phyloP scores from a whole-genome alignment of 495 filamentous ascomycete species.

The Hyphodiscus hymeniophilus region DNA sequence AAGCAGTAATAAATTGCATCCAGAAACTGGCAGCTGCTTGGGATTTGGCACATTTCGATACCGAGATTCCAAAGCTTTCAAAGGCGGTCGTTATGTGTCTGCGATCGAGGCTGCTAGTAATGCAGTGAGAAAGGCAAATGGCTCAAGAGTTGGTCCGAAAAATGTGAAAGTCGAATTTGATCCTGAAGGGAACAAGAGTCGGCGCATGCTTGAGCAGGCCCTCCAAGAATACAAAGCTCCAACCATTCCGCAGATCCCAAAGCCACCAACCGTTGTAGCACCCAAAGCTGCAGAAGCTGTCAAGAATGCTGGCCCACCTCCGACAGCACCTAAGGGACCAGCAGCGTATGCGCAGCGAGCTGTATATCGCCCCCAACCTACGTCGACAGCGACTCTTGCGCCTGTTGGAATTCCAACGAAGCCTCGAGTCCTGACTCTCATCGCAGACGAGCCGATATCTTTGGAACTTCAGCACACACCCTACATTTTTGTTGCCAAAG shows the following conservation, averaged over 20 bases:
- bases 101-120: slow-evolving; percentile 70
- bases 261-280: slow-evolving; percentile 10
- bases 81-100: slow-evolving; percentile 36
- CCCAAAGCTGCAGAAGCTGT: slow-evolving; percentile 23
- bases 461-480: slow-evolving; percentile 68
- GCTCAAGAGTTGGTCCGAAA: slow-evolving; percentile 61
- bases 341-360: slow-evolving; percentile 14
- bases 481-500: slow-evolving; percentile 85
- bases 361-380: slow-evolving; percentile 10
- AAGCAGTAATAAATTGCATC: slow-evolving; percentile 85
- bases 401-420: slow-evolving; percentile 32
- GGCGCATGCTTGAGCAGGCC: slow-evolving; percentile 59
- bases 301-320: slow-evolving; percentile 56
- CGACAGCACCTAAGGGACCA: slow-evolving; percentile 79
- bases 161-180: slow-evolving; percentile 77
- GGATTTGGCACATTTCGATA: slow-evolving; percentile 89
- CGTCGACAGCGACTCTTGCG: slow-evolving; percentile 16
- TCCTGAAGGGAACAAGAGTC: slow-evolving; percentile 73
- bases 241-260: slow-evolving; percentile 16
- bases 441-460: slow-evolving; percentile 54
- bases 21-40: slow-evolving; percentile 83
- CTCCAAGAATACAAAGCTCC: slow-evolving; percentile 37
- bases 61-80: slow-evolving; percentile 53
- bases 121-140: slow-evolving; percentile 63
- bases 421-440: slow-evolving; percentile 37